These are phyloP conservation scores for Atkinsonella hypoxylon DNA, from an alignment of 2,329 filamentous ascomycete species.

Conservation along the genomic window DNA sequence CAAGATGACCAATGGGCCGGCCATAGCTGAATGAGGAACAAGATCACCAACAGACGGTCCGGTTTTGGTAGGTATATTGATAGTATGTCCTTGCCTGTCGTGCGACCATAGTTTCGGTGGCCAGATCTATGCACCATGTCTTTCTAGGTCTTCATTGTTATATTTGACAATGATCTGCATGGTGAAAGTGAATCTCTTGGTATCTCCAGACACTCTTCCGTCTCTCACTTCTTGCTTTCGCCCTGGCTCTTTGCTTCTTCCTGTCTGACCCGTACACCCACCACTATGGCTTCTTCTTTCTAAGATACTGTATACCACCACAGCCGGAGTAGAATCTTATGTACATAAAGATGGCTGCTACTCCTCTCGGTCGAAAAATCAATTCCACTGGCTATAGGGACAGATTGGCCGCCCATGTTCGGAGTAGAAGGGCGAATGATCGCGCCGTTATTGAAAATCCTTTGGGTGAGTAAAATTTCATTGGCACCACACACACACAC, in stretches of 20 bases:
- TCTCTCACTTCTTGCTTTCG: neutral
- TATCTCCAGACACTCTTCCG: neutral
- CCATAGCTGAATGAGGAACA: neutral
- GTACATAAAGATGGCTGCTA: conserved; percentile 4
- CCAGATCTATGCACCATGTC: neutral
- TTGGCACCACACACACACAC: too few species aligned
- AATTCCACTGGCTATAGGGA: conserved; percentile 6
- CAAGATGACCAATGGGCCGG: neutral
- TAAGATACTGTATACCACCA: neutral
- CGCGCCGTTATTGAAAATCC: conserved; percentile 26
- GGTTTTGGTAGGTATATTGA: neutral
- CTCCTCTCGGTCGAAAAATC: conserved; percentile 1
- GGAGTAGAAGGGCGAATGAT: conserved; percentile 19
- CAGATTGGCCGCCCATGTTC: conserved; percentile 12
- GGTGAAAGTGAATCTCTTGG: neutral
- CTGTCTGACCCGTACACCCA: neutral
- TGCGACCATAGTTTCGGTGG: neutral
- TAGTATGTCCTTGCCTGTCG: neutral
- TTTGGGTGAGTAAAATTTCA: conserved; percentile 12
- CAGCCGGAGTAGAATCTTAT: neutral
- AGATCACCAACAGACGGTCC: neutral
- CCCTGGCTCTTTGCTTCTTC: neutral
- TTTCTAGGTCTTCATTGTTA: too few species aligned
- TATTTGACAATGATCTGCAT: neutral
- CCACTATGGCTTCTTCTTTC: neutral